These are phyloP conservation scores for Colletotrichum gigasporum DNA, from an alignment of 2,329 filamentous ascomycete genomes.

Conservation along the genomic window DNA sequence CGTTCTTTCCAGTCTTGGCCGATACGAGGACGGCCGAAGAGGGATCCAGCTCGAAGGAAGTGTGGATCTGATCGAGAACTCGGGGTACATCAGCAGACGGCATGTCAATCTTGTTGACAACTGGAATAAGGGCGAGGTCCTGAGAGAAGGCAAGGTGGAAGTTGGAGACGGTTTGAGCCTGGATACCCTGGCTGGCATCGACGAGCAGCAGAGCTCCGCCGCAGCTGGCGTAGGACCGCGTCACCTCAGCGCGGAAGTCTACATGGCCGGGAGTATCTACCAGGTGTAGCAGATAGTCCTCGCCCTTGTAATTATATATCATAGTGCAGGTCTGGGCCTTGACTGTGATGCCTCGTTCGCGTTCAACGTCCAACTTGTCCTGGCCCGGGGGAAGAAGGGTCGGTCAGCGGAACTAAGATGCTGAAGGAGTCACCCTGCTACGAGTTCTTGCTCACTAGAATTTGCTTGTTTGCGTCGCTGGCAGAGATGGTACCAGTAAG, in stretches of 20 bases:
- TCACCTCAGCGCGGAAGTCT: constrained; percentile 96
- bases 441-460: constrained; percentile 61
- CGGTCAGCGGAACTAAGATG: neutral
- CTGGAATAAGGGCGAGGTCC: constrained; percentile 84
- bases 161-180: constrained; percentile 98
- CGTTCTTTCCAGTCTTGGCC: constrained; percentile 92
- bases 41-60: constrained; percentile 87
- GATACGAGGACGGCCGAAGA: constrained; percentile 78
- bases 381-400: constrained; percentile 31
- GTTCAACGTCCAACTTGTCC: constrained; percentile 96
- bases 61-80: constrained; percentile 85
- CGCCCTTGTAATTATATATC: constrained; percentile 87
- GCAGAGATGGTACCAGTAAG: constrained; percentile 91
- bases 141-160: constrained; percentile 98
- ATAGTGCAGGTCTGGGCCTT: constrained; percentile 99
- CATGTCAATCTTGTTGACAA: constrained; percentile 97
- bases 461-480: constrained; percentile 87
- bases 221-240: constrained; percentile 93
- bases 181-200: constrained; percentile 94
- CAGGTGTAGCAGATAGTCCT: constrained; percentile 92
- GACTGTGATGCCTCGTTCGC: constrained; percentile 92
- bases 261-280: constrained; percentile 98
- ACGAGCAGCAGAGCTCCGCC: constrained; percentile 92
- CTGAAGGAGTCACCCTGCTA: neutral
- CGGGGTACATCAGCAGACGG: constrained; percentile 87